A percentile compares a stretch with the other conserved stretches of the same genome.
Evolutionary conservation across 176 grass and related monocot species (phyloP).

Genomic region (Zizania latifolia): DNA sequence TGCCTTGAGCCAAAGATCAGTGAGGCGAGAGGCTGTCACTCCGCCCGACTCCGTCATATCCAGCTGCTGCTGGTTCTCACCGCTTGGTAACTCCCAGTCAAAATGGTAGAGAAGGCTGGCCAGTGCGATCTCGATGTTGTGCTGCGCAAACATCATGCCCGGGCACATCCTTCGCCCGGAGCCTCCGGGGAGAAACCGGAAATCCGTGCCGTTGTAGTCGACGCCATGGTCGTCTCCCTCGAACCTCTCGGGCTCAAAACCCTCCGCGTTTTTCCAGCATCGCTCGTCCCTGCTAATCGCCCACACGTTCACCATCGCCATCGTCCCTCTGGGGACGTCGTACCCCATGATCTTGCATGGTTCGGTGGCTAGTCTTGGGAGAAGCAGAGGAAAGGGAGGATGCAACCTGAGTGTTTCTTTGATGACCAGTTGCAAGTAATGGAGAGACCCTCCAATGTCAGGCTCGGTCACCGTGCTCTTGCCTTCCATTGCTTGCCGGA

Average conservation of each 20-base stretch:
- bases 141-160: not conserved
- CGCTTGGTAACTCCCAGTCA: not conserved
- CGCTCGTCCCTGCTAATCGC: slow-evolving; percentile 24
- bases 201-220: not conserved
- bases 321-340: slow-evolving; percentile 1
- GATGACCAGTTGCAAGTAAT: slow-evolving; percentile 26
- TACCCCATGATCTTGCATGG: slow-evolving; percentile 29
- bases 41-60: not conserved
- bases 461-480: not conserved
- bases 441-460: not conserved
- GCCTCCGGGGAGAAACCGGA: not conserved
- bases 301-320: slow-evolving; percentile 8
- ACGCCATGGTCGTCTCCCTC: not conserved
- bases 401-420: slow-evolving; percentile 35
- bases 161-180: slow-evolving; percentile 1
- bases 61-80: not conserved
- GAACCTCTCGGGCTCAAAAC: slow-evolving; percentile 1
- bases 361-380: slow-evolving; percentile 19
- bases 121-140: not conserved
- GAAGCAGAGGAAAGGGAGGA: slow-evolving; percentile 16
- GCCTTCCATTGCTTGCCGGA: not conserved
- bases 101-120: slow-evolving; percentile 1
- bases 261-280: slow-evolving; percentile 15
- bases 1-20: not conserved
- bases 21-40: not conserved